Base-by-base conservation (phyloP, 2,329 filamentous ascomycete species). In the Colletotrichum sp. region DNA sequence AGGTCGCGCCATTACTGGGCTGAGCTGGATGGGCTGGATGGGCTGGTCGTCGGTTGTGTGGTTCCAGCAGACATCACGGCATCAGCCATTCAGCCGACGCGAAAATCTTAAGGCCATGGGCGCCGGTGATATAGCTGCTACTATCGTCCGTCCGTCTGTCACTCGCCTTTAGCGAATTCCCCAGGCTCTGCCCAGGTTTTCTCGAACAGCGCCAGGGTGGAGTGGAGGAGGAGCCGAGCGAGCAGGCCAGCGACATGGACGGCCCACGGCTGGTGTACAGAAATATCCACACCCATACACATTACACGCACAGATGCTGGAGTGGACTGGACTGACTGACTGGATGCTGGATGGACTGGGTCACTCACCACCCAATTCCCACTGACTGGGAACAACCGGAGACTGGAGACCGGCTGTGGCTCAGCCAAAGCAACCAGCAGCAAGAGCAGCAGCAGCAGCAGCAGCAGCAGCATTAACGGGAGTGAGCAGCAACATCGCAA, bases 51-150 rank as follows among this genome's bases (percentile, higher is more conserved):
- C n/a, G 60, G 64, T 83, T 83, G 83, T 84, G 82, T 82, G 79
- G 78, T 52, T 52, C 44, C 44, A 52, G n/a, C 44, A 52, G 44
- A 28, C 22, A 25, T 25, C 83, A 86, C 84, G 84, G 84, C 86
- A 88, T 87, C 85, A 87, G 81, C 86, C 85, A 87, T 88, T 87
- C 86, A 88, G 86, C 86, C 86, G 39, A 48, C 39, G 39, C 39
- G 86, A 87, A 81, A 85, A 82, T 82, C 81, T 80, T 84, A 84
- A 83, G 81, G 77, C 82, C 81, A 82, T 83, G 81, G 80, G 82
- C 65, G n/a, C 76, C 80, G 80, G 83, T 79, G 80, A 80, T 81
- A 82, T 85, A 83, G 82, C 79, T 80, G 81, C 63, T 68, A 72
- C 64, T 36, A 59, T 75, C 64, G 70, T 81, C 80, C 59, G 80